Percentiles rank a stretch among this genome's conserved stretches.
Conservation (phyloP, 108 stramenopile species). For the Skeletonema costatum region DNA sequence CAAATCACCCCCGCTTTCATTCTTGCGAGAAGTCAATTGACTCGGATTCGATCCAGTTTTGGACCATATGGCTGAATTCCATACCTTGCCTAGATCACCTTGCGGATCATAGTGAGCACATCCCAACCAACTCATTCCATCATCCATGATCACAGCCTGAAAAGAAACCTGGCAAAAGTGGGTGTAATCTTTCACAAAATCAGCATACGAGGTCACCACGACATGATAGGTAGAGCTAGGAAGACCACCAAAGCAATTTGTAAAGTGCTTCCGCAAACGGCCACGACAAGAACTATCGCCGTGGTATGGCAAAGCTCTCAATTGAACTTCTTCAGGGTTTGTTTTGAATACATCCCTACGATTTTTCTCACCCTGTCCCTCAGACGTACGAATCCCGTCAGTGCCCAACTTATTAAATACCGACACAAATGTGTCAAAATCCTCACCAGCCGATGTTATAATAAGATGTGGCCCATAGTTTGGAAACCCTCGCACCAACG, state of each 20-base stretch:
- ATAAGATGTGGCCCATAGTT: slow-evolving; percentile 84
- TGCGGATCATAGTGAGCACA: slow-evolving; percentile 73
- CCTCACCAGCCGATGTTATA: slow-evolving; percentile 64
- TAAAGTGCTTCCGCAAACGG: slow-evolving; percentile 68
- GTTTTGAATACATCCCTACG: slow-evolving; percentile 24
- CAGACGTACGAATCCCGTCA: slow-evolving; percentile 15
- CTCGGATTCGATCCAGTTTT: slow-evolving; percentile 65
- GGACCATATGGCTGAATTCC: slow-evolving; percentile 74
- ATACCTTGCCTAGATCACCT: slow-evolving; percentile 60
- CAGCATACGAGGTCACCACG: slow-evolving; percentile 67
- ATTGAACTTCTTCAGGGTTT: slow-evolving; percentile 11
- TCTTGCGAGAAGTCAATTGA: not conserved
- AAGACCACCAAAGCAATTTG: slow-evolving; percentile 49
- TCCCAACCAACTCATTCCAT: slow-evolving; percentile 79
- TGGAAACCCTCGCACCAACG: not conserved
- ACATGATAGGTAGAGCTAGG: slow-evolving; percentile 79
- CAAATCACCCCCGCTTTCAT: slow-evolving; percentile 62
- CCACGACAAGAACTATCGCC: slow-evolving; percentile 56
- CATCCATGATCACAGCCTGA: slow-evolving; percentile 75
- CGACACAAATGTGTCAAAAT: slow-evolving; percentile 57
- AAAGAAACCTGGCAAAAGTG: slow-evolving; percentile 86
- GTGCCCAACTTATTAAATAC: slow-evolving; percentile 38
- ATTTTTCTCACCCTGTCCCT: not conserved
- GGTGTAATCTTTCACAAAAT: slow-evolving; percentile 72
- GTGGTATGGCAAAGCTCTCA: slow-evolving; percentile 61